phyloP scores from a whole-genome alignment of 768 basidiomycete species.

The Pleurotus giganteus region DNA sequence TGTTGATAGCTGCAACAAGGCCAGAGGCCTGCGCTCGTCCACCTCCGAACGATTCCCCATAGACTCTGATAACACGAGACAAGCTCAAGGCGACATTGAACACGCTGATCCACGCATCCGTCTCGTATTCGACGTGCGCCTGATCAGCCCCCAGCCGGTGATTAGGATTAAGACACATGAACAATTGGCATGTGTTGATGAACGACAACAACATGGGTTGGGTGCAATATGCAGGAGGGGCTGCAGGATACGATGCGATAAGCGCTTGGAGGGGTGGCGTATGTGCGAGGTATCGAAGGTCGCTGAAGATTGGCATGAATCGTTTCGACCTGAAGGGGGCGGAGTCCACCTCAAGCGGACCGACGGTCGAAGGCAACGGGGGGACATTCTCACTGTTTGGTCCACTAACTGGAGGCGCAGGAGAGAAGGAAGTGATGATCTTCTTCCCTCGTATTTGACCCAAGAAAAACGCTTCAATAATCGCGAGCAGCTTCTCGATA shows the following conservation, averaged over 20 bases:
- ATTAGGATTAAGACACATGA: constrained; percentile 93
- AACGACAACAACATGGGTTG: constrained; percentile 27
- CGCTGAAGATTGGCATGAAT: constrained; percentile 93
- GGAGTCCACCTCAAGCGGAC: constrained; percentile 71
- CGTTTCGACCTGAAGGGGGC: constrained; percentile 92
- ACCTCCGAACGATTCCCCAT: constrained; percentile 76
- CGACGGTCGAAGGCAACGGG: constrained; percentile 16
- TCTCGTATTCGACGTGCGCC: constrained; percentile 93
- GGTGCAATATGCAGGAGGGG: constrained; percentile 2
- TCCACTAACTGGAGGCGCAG: constrained; percentile 20
- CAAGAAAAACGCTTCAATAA: constrained; percentile 91
- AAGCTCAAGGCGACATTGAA: constrained; percentile 94
- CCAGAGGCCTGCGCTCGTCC: constrained; percentile 53
- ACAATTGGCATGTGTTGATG: constrained; percentile 80
- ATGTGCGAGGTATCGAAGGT: constrained; percentile 82
- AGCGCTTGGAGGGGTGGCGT: constrained; percentile 77
- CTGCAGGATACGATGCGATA: constrained; percentile 62
- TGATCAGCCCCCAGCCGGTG: constrained; percentile 61
- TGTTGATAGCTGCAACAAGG: constrained; percentile 63
- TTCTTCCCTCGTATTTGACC: constrained; percentile 79
- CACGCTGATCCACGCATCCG: constrained; percentile 94
- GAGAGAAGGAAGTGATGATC: constrained; percentile 40
- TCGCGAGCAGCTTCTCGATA: constrained; percentile 71
- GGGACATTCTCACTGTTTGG: constrained; percentile 7
- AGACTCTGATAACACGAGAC: constrained; percentile 83